These are phyloP conservation scores for Heimioporus sp. DNA, from an alignment of 768 basidiomycete species.

Conservation along the genomic window DNA sequence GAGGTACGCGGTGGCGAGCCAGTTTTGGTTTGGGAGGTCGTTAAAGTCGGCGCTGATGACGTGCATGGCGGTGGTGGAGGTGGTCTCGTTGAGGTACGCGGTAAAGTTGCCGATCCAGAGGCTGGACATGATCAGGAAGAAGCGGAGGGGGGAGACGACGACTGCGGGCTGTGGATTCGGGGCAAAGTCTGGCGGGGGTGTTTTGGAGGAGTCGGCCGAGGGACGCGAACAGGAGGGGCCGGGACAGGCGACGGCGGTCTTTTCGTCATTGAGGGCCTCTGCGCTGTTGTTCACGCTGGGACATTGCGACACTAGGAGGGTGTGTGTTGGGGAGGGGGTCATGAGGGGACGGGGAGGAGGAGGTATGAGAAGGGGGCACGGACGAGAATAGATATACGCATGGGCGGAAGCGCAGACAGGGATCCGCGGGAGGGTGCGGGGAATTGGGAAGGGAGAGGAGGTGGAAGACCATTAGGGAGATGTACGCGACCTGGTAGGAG, in stretches of 20 bases:
- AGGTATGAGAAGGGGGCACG: neutral
- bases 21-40: constrained; percentile 32
- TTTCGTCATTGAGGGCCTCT: constrained; percentile 25
- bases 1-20: constrained; percentile 35
- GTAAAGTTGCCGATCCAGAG: constrained; percentile 36
- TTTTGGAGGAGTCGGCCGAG: neutral
- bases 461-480: too few relatives aligned
- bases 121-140: constrained; percentile 35
- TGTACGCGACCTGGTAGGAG: too few relatives aligned
- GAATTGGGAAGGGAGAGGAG: constrained; percentile 9
- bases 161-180: constrained; percentile 25
- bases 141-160: constrained; percentile 24
- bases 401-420: constrained; percentile 10
- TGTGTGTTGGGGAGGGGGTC: constrained; percentile 26
- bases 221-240: neutral
- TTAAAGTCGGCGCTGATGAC: constrained; percentile 30
- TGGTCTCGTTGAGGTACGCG: constrained; percentile 36
- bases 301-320: constrained; percentile 26
- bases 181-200: neutral
- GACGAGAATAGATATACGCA: constrained; percentile 24
- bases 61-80: constrained; percentile 35
- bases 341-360: constrained; percentile 18
- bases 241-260: constrained; percentile 10
- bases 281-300: constrained; percentile 29
- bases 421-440: constrained; percentile 34